Evolutionary conservation across 164 flowering plant species (phyloP).

Genomic region (Santalum album): DNA sequence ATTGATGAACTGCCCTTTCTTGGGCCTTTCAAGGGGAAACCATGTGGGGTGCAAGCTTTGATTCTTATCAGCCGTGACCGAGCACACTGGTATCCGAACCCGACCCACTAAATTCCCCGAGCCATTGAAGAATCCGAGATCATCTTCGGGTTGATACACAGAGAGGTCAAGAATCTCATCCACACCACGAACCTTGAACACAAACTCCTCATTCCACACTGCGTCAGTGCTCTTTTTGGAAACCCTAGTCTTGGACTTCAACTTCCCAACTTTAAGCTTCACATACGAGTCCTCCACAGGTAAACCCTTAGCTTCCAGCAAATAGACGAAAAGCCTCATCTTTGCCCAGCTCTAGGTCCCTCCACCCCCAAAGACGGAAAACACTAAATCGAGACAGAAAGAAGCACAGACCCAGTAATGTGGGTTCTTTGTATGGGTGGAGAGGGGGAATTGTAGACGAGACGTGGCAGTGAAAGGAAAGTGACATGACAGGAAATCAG

Average conservation of each 20-base stretch:
- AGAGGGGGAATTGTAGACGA: too few relatives aligned
- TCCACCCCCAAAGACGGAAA: not conserved
- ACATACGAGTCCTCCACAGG: conserved; percentile 33
- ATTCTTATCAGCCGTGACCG: conserved; percentile 35
- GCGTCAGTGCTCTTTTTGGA: conserved; percentile 28
- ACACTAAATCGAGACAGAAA: not conserved
- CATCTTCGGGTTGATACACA: conserved; percentile 25
- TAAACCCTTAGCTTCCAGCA: conserved; percentile 52
- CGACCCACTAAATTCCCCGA: conserved; percentile 44
- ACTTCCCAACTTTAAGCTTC: conserved; percentile 51
- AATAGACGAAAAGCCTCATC: conserved; percentile 65
- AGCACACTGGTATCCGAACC: conserved; percentile 49
- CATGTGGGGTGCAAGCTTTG: conserved; percentile 64
- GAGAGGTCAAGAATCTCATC: conserved; percentile 52
- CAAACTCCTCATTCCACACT: conserved; percentile 83
- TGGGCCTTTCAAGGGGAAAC: conserved; percentile 48
- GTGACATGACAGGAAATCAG: too few relatives aligned
- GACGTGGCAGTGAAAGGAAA: too few relatives aligned
- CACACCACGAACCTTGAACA: conserved; percentile 40
- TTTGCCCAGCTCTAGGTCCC: too few relatives aligned
- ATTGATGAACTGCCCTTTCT: conserved; percentile 20
- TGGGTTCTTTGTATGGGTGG: too few relatives aligned
- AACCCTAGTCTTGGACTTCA: conserved; percentile 43
- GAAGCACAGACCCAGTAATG: not conserved
- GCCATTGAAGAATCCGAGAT: conserved; percentile 21